phyloP scores from a whole-genome alignment of 345 rosid genomes.

The Odontarrhena argentea region DNA sequence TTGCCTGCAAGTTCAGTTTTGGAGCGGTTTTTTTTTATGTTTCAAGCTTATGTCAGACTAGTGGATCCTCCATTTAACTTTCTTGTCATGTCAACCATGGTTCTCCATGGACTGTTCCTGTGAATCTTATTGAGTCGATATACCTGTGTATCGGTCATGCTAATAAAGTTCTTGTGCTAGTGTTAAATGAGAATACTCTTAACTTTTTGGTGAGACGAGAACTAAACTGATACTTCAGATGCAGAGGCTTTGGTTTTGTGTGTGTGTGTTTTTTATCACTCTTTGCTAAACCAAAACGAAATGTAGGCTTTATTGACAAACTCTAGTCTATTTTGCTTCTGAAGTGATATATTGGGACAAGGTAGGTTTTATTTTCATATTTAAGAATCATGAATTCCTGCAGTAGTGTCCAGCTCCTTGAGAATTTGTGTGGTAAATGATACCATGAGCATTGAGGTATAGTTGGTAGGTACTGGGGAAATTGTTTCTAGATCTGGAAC shows the following conservation, averaged over 20 bases:
- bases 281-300: conserved; percentile 10
- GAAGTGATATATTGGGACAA: not conserved
- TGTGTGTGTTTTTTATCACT: not conserved
- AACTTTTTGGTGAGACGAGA: not conserved
- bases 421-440: conserved; percentile 6
- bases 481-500: conserved; percentile 20
- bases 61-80: conserved; percentile 20
- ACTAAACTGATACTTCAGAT: not conserved
- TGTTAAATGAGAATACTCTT: not conserved
- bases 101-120: not conserved
- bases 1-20: conserved; percentile 6
- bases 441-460: conserved; percentile 20
- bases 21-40: not conserved
- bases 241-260: not conserved
- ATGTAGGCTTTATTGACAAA: conserved; percentile 3
- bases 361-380: not conserved
- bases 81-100: conserved; percentile 11
- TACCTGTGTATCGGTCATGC: conserved; percentile 7
- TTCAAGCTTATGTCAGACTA: conserved; percentile 21
- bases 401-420: conserved; percentile 7
- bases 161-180: not conserved
- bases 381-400: conserved; percentile 22
- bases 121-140: not conserved
- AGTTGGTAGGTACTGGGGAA: conserved; percentile 19
- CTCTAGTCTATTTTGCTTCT: not conserved